These are phyloP conservation scores for Pinus tabuliformis DNA, from an alignment of 75 land plant genomes.

Conservation along the genomic window DNA sequence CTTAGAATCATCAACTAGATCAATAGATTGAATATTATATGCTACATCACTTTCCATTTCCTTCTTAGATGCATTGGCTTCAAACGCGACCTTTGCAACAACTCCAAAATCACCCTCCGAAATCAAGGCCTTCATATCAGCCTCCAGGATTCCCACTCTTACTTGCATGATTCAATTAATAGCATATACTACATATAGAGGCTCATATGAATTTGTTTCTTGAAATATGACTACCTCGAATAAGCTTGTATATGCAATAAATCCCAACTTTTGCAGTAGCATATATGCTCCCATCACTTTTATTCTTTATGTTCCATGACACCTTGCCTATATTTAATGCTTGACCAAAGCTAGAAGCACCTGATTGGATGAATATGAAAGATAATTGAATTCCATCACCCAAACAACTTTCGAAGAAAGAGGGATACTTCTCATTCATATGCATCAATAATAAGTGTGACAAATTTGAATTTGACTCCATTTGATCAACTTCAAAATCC, in stretches of 20 bases:
- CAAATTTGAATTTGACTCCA: constrained; percentile 80
- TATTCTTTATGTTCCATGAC: constrained; percentile 30
- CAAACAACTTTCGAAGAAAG: constrained; percentile 53
- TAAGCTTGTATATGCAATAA: no score
- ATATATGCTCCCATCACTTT: constrained; percentile 25
- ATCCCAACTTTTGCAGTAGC: no score
- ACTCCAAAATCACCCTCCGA: constrained; percentile 5
- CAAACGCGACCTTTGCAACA: constrained; percentile 33
- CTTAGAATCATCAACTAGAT: constrained; percentile 11
- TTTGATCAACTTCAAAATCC: constrained; percentile 95
- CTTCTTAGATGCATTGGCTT: no score
- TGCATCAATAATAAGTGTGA: constrained; percentile 80
- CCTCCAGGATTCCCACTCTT: no score
- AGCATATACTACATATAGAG: no score
- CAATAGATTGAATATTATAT: constrained; percentile 23
- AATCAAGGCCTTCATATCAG: not conserved
- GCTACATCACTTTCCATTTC: not conserved
- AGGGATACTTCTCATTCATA: no score
- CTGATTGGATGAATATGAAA: constrained; percentile 68
- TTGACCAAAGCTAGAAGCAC: constrained; percentile 35
- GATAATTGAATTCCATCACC: constrained; percentile 98
- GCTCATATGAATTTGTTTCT: no score
- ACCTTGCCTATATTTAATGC: constrained; percentile 22
- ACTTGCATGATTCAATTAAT: no score
- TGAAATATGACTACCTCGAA: no score